These are phyloP conservation scores for Pulveroboletus sp. DNA, from an alignment of 768 basidiomycete genomes.

Conservation along the genomic window DNA sequence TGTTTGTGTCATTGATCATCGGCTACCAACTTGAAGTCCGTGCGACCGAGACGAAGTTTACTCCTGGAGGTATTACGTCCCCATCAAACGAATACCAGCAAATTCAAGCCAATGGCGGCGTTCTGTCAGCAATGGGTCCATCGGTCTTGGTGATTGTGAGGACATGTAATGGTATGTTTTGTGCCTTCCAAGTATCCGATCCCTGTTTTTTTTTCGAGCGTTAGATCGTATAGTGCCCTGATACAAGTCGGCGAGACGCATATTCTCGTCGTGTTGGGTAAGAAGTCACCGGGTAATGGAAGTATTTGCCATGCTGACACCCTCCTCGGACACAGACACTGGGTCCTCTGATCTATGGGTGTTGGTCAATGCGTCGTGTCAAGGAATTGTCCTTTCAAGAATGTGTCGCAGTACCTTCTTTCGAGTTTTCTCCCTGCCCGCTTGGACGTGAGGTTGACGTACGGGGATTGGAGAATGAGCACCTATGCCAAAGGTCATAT, in stretches of 20 bases:
- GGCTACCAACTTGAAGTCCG: not conserved
- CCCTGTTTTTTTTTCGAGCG: not conserved
- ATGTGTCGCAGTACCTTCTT: constrained; percentile 47
- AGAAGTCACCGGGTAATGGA: too few species aligned
- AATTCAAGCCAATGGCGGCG: constrained; percentile 5
- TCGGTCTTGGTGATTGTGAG: constrained; percentile 56
- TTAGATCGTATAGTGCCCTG: constrained; percentile 61
- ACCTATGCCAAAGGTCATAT: constrained; percentile 65
- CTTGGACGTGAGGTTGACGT: constrained; percentile 47
- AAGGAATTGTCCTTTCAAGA: constrained; percentile 36
- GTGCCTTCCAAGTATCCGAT: constrained; percentile 3
- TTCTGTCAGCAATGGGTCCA: constrained; percentile 29
- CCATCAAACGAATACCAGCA: constrained; percentile 14
- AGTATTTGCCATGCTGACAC: too few species aligned
- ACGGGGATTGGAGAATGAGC: constrained; percentile 69
- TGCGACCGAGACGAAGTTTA: not conserved
- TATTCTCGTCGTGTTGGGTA: constrained; percentile 60
- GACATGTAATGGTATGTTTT: constrained; percentile 49
- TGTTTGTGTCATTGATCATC: constrained; percentile 5
- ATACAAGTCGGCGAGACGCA: constrained; percentile 51
- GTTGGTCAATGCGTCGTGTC: constrained; percentile 56
- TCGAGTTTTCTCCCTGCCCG: constrained; percentile 44
- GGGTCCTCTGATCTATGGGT: constrained; percentile 81
- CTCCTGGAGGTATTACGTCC: constrained; percentile 25
- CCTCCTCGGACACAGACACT: constrained; percentile 54